A percentile compares a stretch with the other conserved stretches of the same genome.
phyloP scores from a whole-genome alignment of 345 rosid species.

The Eucalyptus sideroxylon region DNA sequence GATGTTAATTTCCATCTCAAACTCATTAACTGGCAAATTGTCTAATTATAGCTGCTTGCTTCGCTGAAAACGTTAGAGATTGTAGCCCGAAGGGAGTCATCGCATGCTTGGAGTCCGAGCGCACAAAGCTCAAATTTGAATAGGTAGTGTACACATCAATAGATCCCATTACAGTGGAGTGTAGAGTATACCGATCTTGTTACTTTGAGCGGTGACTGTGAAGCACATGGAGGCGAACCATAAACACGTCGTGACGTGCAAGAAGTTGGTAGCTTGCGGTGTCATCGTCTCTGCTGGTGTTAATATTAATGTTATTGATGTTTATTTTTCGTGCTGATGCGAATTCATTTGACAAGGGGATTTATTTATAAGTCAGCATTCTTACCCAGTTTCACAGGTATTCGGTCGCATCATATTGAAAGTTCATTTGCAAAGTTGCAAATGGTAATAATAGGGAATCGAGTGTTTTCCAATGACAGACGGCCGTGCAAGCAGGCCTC shows the following conservation, averaged over 20 bases:
- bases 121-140: no score
- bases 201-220: neutral
- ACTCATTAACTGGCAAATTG: no score
- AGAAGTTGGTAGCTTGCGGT: neutral
- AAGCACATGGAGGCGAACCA: neutral
- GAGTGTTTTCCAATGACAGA: neutral
- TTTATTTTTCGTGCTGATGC: neutral
- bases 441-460: neutral
- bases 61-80: no score
- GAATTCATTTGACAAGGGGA: neutral
- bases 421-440: neutral
- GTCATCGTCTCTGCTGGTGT: neutral
- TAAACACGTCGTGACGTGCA: accelerated
- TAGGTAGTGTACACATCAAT: no score
- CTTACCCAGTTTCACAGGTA: neutral
- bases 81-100: no score
- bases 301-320: neutral
- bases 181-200: neutral
- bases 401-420: neutral
- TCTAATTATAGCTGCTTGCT: no score
- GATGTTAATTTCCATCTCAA: no score
- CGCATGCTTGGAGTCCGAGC: no score
- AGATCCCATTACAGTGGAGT: neutral
- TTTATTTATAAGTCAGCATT: neutral
- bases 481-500: neutral